Evolutionary conservation across 2,329 filamentous ascomycete genomes (phyloP), one percentile per base, ranked within the genome.

Genomic region (Delphinella strobiligena): DNA sequence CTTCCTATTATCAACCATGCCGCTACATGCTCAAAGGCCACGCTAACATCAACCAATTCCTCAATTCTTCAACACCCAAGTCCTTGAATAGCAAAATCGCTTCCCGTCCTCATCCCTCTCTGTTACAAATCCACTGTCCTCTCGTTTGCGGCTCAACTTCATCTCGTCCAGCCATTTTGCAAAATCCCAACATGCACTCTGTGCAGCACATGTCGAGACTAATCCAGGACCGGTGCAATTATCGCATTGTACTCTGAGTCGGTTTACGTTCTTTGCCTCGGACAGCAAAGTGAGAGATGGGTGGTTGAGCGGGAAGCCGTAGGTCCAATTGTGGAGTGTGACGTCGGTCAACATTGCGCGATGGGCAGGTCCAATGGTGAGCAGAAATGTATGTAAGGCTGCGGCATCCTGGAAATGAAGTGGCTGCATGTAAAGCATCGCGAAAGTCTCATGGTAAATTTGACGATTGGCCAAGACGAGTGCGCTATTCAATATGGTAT

Each of bases 401-500:
- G 32, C 16, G 10, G 24, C 34, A 16, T 31, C 24, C 15, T 7
- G 15, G n/a, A 40, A 40, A 10, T 40, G 37, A 10, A 40, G 24
- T 14, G 37, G 37, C 18, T 40, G 37, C 8, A 32, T 18, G n/a
- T 40, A 40, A 3, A 40, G 32, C 7, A 40, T 35, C 3, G 15
- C 10, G 18, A 17, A 22, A 8, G 37, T 32, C 32, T 40, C 37
- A 12, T 24, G 19, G n/a, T 40, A 35, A n/a, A 40, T 35, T 16
- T 40, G 37, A 16, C 34, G 34, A 17, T 15, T 40, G 19, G 19
- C 32, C 12, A 32, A 31, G 2, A 40, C 31, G 4, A 40, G 17
- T 5, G 32, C 16, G 8, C 31, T 31, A 1, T 15, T 5, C n/a
- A 40, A n/a, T 8, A n/a, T n/a, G 4, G 33, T 31, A 10, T 39